phyloP scores from a whole-genome alignment of 768 basidiomycete genomes.

The Boletus sensibilis region DNA sequence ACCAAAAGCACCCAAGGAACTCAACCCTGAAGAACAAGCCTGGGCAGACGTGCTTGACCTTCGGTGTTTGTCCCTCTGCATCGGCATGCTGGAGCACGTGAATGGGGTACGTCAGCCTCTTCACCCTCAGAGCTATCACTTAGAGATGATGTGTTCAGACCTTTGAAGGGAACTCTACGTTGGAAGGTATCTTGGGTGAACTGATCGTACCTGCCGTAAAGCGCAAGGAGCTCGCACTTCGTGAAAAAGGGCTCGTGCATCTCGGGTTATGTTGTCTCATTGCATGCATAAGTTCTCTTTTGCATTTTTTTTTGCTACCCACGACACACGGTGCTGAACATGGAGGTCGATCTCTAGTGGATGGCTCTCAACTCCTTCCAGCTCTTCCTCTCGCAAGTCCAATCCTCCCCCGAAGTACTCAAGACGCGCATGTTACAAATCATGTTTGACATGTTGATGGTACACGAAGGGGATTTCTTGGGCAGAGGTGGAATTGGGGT shows the following conservation, averaged over 20 bases:
- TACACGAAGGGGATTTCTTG: constrained; percentile 69
- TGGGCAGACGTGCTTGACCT: constrained; percentile 65
- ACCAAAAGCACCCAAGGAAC: constrained; percentile 34
- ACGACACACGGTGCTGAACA: neutral
- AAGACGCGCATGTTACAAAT: constrained; percentile 73
- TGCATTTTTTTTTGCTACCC: neutral
- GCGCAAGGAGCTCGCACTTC: constrained; percentile 72
- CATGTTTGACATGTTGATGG: constrained; percentile 84
- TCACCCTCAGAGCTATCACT: neutral
- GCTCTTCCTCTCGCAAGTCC: constrained; percentile 76
- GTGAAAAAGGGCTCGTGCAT: constrained; percentile 65
- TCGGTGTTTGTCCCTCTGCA: constrained; percentile 72
- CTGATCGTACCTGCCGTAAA: constrained; percentile 89
- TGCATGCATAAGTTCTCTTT: constrained; percentile 39
- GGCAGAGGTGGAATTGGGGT: constrained; percentile 41
- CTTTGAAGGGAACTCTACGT: constrained; percentile 65
- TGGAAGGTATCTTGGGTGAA: constrained; percentile 70
- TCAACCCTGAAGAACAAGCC: constrained; percentile 58
- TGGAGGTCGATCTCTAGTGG: constrained; percentile 11
- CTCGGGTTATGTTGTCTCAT: constrained; percentile 77
- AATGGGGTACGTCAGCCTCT: constrained; percentile 58
- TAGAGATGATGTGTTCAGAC: constrained; percentile 32
- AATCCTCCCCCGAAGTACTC: constrained; percentile 60
- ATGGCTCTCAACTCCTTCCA: constrained; percentile 58
- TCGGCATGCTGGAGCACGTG: constrained; percentile 83